Evolutionary conservation across 495 filamentous ascomycete genomes (phyloP), one percentile per base, ranked within the genome.

Genomic region (Glutinoglossum americanum): DNA sequence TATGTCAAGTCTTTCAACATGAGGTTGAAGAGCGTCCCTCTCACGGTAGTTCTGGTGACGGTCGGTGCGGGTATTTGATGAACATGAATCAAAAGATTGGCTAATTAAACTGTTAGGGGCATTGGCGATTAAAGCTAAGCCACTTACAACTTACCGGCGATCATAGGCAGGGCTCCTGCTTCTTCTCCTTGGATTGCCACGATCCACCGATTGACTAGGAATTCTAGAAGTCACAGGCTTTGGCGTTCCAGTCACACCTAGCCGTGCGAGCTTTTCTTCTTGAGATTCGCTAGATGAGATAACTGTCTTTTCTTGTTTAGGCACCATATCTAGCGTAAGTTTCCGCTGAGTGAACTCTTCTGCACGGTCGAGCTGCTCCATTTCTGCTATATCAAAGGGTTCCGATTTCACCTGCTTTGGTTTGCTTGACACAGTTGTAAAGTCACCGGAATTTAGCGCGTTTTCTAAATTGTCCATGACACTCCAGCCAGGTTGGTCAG

Each of bases 21-120:
- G 7, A 19, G 49, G 13, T 28, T 25, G 47, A 15, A 49, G 8
- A 9, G 53, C 19, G 45, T 60, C 47, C 19, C 41, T 25, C 35
- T 57, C 26, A 58, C 54, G 58, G 11, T 44, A 51, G 33, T 17
- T 39, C 49, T 26, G 61, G 28, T 58, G 59, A 3, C 58, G 54
- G 60, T 60, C 63, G 1, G 44, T 49, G 59, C 64, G 63, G 19
- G 60, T n/a, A 30, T 3, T 32, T 55, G 62, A 10, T 35, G 39
- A 51, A 21, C 56, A 30, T 59, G 49, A 53, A 19, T 32, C 49
- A 13, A 25, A 53, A 1, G 49, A 53, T 53, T 53, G 49, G 6
- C 49, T 53, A 53, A 3, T 15, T 21, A 17, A 53, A 17, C 11
- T 49, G n/a, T 41, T 26, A 44, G 54, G 8, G 13, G 30, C 0